These are phyloP conservation scores for Pseudogymnoascus sp. DNA, from an alignment of 2,329 filamentous ascomycete genomes.

Conservation along the genomic window DNA sequence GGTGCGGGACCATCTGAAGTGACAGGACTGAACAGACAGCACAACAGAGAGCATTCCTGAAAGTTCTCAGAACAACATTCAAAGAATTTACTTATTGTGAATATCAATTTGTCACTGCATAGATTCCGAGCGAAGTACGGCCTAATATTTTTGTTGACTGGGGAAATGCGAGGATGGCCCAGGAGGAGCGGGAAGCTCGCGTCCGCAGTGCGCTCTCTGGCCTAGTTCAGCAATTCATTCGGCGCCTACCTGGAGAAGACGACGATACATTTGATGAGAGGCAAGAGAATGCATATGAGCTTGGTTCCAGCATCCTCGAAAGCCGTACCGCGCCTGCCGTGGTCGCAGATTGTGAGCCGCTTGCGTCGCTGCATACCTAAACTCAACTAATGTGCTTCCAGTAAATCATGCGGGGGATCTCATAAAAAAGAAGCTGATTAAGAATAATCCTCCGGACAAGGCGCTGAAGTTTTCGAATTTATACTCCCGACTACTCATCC, in stretches of 20 bases:
- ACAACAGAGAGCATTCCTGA: neutral
- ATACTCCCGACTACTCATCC: constrained; percentile 80
- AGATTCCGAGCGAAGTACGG: neutral
- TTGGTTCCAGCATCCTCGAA: constrained; percentile 43
- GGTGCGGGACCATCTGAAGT: constrained; percentile 3
- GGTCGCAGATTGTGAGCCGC: constrained; percentile 31
- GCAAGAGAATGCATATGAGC: constrained; percentile 54
- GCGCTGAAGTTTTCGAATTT: constrained; percentile 84
- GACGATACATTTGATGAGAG: constrained; percentile 63
- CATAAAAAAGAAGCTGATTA: constrained; percentile 81
- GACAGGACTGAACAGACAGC: constrained; percentile 5
- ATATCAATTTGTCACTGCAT: neutral
- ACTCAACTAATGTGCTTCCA: constrained; percentile 23
- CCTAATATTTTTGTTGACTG: neutral
- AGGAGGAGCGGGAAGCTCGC: constrained; percentile 49
- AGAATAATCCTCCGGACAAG: constrained; percentile 66
- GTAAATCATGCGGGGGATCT: constrained; percentile 89
- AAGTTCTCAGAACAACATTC: constrained; percentile 11
- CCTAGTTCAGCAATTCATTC: constrained; percentile 69
- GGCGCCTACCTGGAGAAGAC: constrained; percentile 57
- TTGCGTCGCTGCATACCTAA: neutral
- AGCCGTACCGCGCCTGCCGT: constrained; percentile 29
- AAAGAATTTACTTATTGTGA: neutral
- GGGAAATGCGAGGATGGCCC: constrained; percentile 13
- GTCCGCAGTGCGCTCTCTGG: constrained; percentile 74